These are phyloP conservation scores for Penicillium sp. DNA, from an alignment of 2,329 filamentous ascomycete genomes.

Conservation along the genomic window DNA sequence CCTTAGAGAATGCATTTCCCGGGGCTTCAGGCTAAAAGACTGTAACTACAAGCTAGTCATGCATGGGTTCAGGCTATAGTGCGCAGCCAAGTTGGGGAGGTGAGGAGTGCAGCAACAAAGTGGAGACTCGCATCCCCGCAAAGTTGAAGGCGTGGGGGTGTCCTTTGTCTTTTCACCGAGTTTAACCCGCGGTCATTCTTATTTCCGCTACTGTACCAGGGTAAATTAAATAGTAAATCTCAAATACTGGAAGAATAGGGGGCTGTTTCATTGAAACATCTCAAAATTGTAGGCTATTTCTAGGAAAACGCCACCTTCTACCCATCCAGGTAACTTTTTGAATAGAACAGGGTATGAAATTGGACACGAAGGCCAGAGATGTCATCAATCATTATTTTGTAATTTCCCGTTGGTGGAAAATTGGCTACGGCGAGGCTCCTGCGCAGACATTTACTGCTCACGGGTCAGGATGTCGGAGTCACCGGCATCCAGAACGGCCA, in stretches of 20 bases:
- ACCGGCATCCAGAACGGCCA: conserved; percentile 96
- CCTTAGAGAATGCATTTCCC: conserved; percentile 6
- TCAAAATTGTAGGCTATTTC: conserved; percentile 17
- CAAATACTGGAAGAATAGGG: conserved; percentile 3
- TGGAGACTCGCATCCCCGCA: conserved; percentile 18
- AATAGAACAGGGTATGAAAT: conserved; percentile 3
- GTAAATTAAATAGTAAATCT: not conserved
- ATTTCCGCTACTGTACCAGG: too few relatives aligned
- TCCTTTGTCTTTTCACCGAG: too few relatives aligned
- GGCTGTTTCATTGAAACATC: conserved; percentile 7
- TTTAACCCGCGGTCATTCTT: too few relatives aligned
- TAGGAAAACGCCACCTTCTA: conserved; percentile 4
- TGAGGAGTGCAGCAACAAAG: not conserved
- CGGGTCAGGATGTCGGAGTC: conserved; percentile 87
- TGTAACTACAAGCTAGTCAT: not conserved
- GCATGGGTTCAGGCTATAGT: conserved; percentile 21
- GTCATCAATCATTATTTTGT: conserved; percentile 5
- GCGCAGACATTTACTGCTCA: conserved; percentile 21
- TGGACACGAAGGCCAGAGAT: conserved; percentile 5
- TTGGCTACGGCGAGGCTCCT: conserved; percentile 2
- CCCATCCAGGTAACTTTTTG: not conserved
- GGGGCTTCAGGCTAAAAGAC: conserved; percentile 9
- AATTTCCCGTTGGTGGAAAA: not conserved
- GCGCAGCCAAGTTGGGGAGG: not conserved
- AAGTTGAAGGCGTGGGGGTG: conserved; percentile 12